Conservation (phyloP, 805 yeast species). For the Maudiozyma barnettii region DNA sequence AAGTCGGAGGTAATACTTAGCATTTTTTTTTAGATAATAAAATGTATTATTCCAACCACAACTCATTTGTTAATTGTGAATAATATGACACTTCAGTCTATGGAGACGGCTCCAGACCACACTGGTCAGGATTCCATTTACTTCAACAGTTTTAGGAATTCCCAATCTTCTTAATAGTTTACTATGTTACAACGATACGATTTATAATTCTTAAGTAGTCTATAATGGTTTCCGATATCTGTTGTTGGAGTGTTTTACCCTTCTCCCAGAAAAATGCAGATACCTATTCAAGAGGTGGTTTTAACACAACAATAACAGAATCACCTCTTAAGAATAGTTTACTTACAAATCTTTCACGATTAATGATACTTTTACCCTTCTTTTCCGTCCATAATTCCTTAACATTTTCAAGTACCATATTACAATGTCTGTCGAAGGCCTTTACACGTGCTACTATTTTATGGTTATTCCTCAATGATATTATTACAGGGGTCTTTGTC, state of each 20-base stretch:
- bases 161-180: too few relatives aligned
- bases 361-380: slow-evolving; percentile 48
- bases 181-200: neutral
- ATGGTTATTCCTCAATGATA: slow-evolving; percentile 87
- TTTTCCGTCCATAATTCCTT: slow-evolving; percentile 75
- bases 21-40: neutral
- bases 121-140: too few relatives aligned
- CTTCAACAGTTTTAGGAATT: too few relatives aligned
- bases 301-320: slow-evolving; percentile 76
- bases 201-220: neutral
- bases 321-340: slow-evolving; percentile 94
- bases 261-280: neutral
- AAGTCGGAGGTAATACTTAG: too few relatives aligned
- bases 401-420: slow-evolving; percentile 85
- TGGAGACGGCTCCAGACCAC: too few relatives aligned
- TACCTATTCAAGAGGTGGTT: slow-evolving; percentile 30
- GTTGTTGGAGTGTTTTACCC: neutral
- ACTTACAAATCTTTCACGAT: slow-evolving; percentile 71
- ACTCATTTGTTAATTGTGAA: too few relatives aligned
- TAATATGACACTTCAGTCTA: too few relatives aligned
- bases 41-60: too few relatives aligned
- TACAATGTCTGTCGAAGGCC: slow-evolving; percentile 94
- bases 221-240: neutral
- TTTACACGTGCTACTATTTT: slow-evolving; percentile 82
- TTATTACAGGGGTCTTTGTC: slow-evolving; percentile 65